Percentiles rank a stretch among this genome's conserved stretches.
These are phyloP conservation scores for Serendipita vermifera DNA, from an alignment of 768 basidiomycete genomes.

Conservation along the genomic window DNA sequence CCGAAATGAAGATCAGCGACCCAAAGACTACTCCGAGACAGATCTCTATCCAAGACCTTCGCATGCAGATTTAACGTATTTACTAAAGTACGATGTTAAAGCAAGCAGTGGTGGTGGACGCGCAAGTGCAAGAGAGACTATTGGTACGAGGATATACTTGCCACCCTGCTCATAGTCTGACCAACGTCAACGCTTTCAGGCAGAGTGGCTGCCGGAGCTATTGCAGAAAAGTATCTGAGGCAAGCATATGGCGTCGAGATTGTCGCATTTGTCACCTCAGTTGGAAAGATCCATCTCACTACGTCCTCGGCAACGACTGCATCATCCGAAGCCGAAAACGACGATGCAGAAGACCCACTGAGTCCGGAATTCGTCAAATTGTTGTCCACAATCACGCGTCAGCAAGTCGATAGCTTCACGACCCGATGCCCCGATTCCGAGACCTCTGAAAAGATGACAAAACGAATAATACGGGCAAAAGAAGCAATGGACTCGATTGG, in stretches of 20 bases:
- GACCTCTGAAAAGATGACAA: slow-evolving; percentile 81
- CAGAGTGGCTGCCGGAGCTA: slow-evolving; percentile 94
- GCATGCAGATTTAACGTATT: slow-evolving; percentile 96
- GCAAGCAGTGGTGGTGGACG: slow-evolving; percentile 94
- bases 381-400: slow-evolving; percentile 66
- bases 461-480: slow-evolving; percentile 92
- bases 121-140: slow-evolving; percentile 91
- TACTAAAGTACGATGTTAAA: slow-evolving; percentile 94
- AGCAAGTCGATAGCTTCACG: slow-evolving; percentile 71
- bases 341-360: slow-evolving; percentile 57
- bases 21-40: slow-evolving; percentile 97
- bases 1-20: slow-evolving; percentile 94
- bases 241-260: slow-evolving; percentile 82
- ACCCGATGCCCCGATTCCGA: slow-evolving; percentile 85
- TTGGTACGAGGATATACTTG: slow-evolving; percentile 45
- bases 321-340: slow-evolving; percentile 39
- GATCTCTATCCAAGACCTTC: slow-evolving; percentile 94
- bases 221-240: slow-evolving; percentile 91
- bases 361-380: slow-evolving; percentile 73
- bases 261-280: slow-evolving; percentile 92
- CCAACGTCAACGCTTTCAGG: slow-evolving; percentile 30
- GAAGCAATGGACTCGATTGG: slow-evolving; percentile 87
- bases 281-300: slow-evolving; percentile 83
- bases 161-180: slow-evolving; percentile 26
- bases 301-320: slow-evolving; percentile 24